These are phyloP conservation scores for Lodderomyces jiufengensis DNA, from an alignment of 1,139 yeast species.

Conservation along the genomic window DNA sequence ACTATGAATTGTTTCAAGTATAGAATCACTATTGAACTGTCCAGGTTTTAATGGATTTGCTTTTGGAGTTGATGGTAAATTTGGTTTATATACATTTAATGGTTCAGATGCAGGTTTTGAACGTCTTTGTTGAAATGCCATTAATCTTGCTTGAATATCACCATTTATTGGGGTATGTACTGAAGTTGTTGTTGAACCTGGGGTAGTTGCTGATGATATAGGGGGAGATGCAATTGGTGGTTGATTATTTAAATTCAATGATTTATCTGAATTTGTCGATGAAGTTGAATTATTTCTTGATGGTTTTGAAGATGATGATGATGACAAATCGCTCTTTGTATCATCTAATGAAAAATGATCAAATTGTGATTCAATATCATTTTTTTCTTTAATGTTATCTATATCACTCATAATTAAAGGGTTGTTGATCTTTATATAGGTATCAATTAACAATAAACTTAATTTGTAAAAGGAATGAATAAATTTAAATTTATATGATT, in stretches of 20 bases:
- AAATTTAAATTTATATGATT: too few species aligned
- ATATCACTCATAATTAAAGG: too few species aligned
- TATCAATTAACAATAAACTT: too few species aligned
- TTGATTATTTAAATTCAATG: constrained; percentile 1
- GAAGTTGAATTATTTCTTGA: not conserved
- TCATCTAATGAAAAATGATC: too few species aligned
- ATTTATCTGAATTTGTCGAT: constrained; percentile 1
- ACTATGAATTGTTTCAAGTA: constrained; percentile 2
- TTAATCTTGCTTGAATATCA: constrained; percentile 69
- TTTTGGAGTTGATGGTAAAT: constrained; percentile 6
- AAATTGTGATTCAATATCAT: too few species aligned
- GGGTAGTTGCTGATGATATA: not conserved
- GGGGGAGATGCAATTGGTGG: constrained; percentile 6
- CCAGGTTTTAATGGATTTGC: constrained; percentile 1
- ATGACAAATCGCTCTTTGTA: not conserved
- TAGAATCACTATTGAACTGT: constrained; percentile 6
- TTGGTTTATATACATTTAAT: constrained; percentile 9
- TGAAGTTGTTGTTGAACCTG: constrained; percentile 1
- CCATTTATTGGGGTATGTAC: constrained; percentile 44
- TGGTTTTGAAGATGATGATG: not conserved
- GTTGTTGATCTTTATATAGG: too few species aligned
- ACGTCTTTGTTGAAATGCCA: constrained; percentile 72
- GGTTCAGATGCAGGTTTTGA: constrained; percentile 23
- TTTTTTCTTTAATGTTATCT: too few species aligned
- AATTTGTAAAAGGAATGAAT: too few species aligned